A percentile compares a stretch with the other conserved stretches of the same genome.
Evolutionary conservation across 164 flowering plant genomes (phyloP).

Genomic region (Chimonanthus praecox): DNA sequence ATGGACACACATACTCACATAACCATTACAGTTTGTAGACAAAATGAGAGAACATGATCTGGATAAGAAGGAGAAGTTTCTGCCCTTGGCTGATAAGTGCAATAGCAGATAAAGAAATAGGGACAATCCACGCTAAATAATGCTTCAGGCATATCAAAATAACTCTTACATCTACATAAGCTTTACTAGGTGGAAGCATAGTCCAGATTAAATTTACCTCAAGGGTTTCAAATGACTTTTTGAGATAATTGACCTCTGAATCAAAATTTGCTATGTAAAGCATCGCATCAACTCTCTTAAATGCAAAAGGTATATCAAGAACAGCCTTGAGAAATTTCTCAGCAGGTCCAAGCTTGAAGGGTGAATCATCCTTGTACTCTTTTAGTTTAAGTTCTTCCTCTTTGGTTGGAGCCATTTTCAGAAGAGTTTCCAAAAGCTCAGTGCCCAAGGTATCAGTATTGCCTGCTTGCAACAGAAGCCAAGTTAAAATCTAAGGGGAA

Average conservation of each 20-base stretch:
- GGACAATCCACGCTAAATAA: not conserved
- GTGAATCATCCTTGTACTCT: constrained; percentile 63
- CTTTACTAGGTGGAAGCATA: not conserved
- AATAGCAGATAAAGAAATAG: not conserved
- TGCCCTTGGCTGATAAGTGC: too few relatives aligned
- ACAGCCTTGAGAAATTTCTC: constrained; percentile 80
- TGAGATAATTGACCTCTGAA: constrained; percentile 79
- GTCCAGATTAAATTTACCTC: constrained; percentile 47
- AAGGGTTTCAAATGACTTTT: constrained; percentile 64
- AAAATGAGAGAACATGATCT: too few relatives aligned
- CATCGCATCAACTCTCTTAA: constrained; percentile 78
- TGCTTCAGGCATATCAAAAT: not conserved
- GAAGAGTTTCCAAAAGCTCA: constrained; percentile 78
- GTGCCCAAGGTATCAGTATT: constrained; percentile 68
- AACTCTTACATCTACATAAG: not conserved
- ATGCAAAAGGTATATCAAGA: constrained; percentile 81
- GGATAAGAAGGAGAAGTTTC: too few relatives aligned
- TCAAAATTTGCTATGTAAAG: constrained; percentile 83
- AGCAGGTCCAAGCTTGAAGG: constrained; percentile 69
- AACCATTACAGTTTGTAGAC: too few relatives aligned
- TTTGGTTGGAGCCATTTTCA: constrained; percentile 86
- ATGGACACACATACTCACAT: too few relatives aligned
- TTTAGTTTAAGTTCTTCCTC: constrained; percentile 83
- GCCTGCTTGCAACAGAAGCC: constrained; percentile 38
- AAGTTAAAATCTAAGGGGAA: not conserved